Conservation (phyloP, 78 protist genomes). For the Monocercomonoides exilis region DNA sequence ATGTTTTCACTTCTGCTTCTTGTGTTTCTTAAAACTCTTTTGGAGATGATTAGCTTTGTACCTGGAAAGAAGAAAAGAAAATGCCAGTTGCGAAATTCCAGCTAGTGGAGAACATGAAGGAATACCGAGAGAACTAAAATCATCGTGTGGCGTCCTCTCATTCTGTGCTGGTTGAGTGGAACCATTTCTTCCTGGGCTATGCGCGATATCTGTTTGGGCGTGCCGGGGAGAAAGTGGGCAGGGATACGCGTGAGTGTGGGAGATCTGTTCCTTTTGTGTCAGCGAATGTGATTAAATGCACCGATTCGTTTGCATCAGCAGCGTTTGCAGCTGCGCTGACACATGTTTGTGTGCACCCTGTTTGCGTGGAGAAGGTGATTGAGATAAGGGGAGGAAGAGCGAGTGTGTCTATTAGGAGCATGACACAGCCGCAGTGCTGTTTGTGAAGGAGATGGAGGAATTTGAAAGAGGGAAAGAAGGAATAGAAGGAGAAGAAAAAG, state of each 20-base stretch:
- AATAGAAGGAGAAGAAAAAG: too few relatives aligned
- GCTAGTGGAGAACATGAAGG: not conserved
- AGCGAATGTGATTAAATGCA: not conserved
- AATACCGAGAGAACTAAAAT: not conserved
- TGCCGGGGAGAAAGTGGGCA: not conserved
- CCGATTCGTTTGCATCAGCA: not conserved
- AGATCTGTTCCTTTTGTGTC: not conserved
- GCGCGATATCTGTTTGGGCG: not conserved
- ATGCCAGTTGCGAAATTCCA: not conserved
- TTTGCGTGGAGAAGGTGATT: too few relatives aligned
- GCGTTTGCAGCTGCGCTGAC: not conserved
- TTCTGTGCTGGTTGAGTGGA: not conserved
- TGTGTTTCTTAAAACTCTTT: too few relatives aligned
- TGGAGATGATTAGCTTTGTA: too few relatives aligned
- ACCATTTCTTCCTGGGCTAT: not conserved
- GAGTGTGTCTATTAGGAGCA: too few relatives aligned
- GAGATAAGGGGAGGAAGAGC: too few relatives aligned
- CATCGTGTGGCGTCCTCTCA: not conserved
- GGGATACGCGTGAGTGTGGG: too few relatives aligned
- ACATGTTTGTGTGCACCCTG: not conserved
- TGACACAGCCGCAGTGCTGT: not conserved
- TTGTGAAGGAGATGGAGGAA: slow-evolving; percentile 1
- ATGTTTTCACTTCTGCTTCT: too few relatives aligned
- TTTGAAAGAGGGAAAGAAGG: too few relatives aligned
- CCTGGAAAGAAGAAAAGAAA: too few relatives aligned